Percentiles rank a stretch among this genome's conserved stretches.
Evolutionary conservation across 352 stramenopile species (phyloP).

Genomic region (Globisporangium lucens): DNA sequence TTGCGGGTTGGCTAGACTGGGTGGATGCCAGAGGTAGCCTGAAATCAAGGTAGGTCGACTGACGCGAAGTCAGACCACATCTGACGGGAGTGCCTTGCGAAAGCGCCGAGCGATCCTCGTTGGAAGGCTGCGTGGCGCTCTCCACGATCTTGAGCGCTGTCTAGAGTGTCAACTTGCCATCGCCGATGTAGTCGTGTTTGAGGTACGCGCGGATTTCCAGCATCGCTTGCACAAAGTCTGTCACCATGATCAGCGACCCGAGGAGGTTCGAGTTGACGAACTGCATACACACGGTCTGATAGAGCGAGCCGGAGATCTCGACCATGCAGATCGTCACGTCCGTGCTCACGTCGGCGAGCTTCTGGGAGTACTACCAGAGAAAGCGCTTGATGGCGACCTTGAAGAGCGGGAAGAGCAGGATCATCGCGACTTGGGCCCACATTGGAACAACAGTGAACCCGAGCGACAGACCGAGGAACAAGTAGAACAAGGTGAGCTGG

Average conservation of each 20-base stretch:
- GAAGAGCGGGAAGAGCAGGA: conserved; percentile 17
- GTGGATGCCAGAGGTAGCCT: no score
- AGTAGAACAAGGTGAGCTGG: conserved; percentile 23
- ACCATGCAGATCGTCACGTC: conserved; percentile 25
- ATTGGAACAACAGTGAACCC: conserved; percentile 13
- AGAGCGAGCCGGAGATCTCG: conserved; percentile 28
- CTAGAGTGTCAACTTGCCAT: conserved; percentile 22
- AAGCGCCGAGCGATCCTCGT: not conserved
- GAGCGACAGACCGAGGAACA: conserved; percentile 21
- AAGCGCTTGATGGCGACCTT: conserved; percentile 21
- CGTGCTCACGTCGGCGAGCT: conserved; percentile 24
- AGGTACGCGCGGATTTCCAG: conserved; percentile 28
- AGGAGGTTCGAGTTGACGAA: conserved; percentile 1
- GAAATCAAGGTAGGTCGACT: not conserved
- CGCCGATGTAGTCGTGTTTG: conserved; percentile 26
- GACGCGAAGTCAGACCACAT: not conserved
- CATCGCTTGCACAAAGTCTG: not conserved
- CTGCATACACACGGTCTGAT: conserved; percentile 23
- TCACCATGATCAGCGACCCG: not conserved
- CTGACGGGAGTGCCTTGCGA: not conserved
- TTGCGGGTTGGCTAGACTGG: no score
- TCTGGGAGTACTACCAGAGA: conserved; percentile 17
- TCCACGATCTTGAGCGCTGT: conserved; percentile 33
- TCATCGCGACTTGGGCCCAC: conserved; percentile 11
- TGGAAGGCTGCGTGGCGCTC: conserved; percentile 11